Base-by-base conservation (phyloP, 305 asterid genomes). In the Caryopteris hybrid region DNA sequence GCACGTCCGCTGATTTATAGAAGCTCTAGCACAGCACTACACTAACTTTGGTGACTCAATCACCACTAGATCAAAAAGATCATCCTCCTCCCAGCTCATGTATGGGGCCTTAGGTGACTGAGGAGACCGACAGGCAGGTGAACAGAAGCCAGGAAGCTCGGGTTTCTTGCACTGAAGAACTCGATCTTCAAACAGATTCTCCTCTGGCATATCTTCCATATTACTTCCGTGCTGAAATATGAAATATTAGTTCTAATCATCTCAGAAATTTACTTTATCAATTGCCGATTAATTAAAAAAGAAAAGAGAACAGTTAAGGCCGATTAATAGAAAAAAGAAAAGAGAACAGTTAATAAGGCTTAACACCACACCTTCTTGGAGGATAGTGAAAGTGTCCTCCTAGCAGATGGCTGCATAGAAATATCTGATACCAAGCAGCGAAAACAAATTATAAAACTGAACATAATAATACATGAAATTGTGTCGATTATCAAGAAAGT, bases 81-180 rank as follows among this genome's bases (percentile, higher is more conserved):
- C 53, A 11, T 73, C 79, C 0, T 77, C 83, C 54, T 76, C 77
- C 93, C 91, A 80, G 73, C 61, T 70, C 77, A 67, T 76, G 45
- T 62, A 62, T 1, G 76, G 71, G 10, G 73, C 68, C 68, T 61
- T 76, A 10, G 88, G 86, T 4, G 95, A 85, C 66, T 68, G 63
- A n/a, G 96, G 92, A 69, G 88, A 83, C 62, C 61, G 70, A 50
- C 76, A 66, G 11, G 54, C 59, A 41, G 89, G 94, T 13, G 89
- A 84, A 51, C 14, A 56, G 64, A 50, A 55, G 39, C 77, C 79
- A 1, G n/a, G 66, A 22, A 64, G 38, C 55, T 53, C 84, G 22
- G 56, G 21, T 29, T 65, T 68, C 46, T 52, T 33, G 72, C 34
- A 23, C 50, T 16, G 34, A 69, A 23, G 71, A 74, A 55, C 70